Evolutionary conservation across 2,329 filamentous ascomycete species (phyloP).

Genomic region (Truncatella angustata): DNA sequence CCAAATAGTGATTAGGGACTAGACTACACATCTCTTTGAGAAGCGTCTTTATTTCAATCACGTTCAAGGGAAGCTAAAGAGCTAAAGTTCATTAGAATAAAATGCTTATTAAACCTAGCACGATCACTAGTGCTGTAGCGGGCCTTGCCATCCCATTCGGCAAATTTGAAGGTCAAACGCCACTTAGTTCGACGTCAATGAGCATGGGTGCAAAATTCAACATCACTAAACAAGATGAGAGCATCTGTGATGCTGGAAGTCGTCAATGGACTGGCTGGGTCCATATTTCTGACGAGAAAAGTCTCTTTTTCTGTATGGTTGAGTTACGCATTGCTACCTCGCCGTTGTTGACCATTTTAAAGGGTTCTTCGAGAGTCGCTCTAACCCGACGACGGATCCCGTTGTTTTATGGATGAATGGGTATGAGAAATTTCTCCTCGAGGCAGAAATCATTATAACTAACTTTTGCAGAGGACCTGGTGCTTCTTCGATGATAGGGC

Average conservation of each 20-base stretch:
- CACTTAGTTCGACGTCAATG: background rate
- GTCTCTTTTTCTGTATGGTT: slow-evolving; percentile 12
- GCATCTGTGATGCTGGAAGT: slow-evolving; percentile 13
- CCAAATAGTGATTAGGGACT: too few species aligned
- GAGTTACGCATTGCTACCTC: too few species aligned
- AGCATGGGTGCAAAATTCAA: slow-evolving; percentile 1
- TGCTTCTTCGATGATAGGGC: slow-evolving; percentile 14
- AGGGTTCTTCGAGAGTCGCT: slow-evolving; percentile 15
- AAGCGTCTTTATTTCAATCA: too few species aligned
- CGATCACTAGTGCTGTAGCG: background rate
- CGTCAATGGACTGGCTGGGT: slow-evolving; percentile 16
- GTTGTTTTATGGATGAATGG: slow-evolving; percentile 14
- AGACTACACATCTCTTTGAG: too few species aligned
- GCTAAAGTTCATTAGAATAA: too few species aligned
- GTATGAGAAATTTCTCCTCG: background rate
- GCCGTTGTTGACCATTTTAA: background rate
- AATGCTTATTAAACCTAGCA: background rate
- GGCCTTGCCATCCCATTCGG: background rate
- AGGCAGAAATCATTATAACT: background rate
- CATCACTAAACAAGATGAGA: slow-evolving; percentile 9
- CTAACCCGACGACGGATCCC: slow-evolving; percentile 8
- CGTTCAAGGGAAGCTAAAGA: too few species aligned
- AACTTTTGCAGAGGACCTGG: slow-evolving; percentile 17
- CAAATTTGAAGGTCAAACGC: background rate
- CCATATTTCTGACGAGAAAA: slow-evolving; percentile 12